Conservation (phyloP, 129 eudicot genomes). For the Heracleum sosnowskyi region DNA sequence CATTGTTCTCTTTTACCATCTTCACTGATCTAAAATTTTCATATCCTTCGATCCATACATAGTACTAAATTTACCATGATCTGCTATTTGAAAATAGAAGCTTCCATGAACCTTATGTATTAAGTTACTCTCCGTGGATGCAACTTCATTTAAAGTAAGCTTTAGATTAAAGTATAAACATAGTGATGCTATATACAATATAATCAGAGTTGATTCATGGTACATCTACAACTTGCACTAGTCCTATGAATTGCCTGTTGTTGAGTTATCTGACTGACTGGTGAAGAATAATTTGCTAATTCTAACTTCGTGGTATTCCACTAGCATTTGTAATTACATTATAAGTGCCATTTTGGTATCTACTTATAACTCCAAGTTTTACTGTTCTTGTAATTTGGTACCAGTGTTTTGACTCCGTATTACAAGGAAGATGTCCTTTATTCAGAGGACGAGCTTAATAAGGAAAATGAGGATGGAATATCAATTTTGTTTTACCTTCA, state of each 20-base stretch:
- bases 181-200: not conserved
- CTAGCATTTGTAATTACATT: not conserved
- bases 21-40: not conserved
- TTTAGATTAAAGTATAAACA: not conserved
- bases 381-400: slow-evolving; percentile 1
- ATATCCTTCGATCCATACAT: no score
- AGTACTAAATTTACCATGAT: not conserved
- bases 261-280: not conserved
- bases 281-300: no score
- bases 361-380: not conserved
- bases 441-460: slow-evolving; percentile 75
- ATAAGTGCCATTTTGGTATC: not conserved
- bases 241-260: not conserved
- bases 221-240: not conserved
- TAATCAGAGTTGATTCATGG: not conserved
- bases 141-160: no score
- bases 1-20: not conserved
- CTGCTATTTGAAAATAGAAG: not conserved
- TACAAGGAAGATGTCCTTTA: slow-evolving; percentile 89
- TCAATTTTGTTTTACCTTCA: slow-evolving; percentile 87
- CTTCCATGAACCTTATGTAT: not conserved
- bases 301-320: not conserved
- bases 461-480: slow-evolving; percentile 95
- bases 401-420: slow-evolving; percentile 92
- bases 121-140: not conserved